Evolutionary conservation across 2,329 filamentous ascomycete genomes (phyloP).

Genomic region (Beauveria sp.): DNA sequence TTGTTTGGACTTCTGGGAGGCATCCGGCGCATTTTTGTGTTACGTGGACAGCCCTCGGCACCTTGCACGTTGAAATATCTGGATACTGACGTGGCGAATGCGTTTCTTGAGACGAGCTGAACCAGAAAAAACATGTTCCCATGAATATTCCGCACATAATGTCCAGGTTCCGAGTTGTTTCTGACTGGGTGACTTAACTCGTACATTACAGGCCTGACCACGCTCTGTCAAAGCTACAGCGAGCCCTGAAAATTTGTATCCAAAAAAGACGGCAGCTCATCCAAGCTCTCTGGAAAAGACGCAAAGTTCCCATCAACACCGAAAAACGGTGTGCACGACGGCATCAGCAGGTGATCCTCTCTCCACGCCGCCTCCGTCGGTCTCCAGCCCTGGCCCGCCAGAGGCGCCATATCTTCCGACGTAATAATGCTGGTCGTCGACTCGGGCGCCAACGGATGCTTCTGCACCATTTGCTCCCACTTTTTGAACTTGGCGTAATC

Average conservation of each 20-base stretch:
- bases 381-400: neutral
- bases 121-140: no score
- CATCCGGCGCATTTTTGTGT: neutral
- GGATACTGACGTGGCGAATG: neutral
- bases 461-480: constrained; percentile 43
- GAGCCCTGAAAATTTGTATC: neutral
- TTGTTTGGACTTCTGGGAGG: neutral
- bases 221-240: neutral
- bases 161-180: neutral
- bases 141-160: neutral
- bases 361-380: constrained; percentile 13
- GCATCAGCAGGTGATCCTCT: constrained; percentile 7
- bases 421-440: constrained; percentile 1
- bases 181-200: neutral
- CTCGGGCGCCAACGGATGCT: constrained; percentile 23
- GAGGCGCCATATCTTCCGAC: neutral
- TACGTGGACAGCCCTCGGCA: neutral
- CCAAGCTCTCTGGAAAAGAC: constrained; percentile 30
- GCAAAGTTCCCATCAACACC: constrained; percentile 29
- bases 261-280: constrained; percentile 28
- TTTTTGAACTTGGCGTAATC: constrained; percentile 44
- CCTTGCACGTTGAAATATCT: no score
- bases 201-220: no score
- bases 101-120: no score
- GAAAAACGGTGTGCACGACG: constrained; percentile 26